Base-by-base conservation (phyloP, 257 asterid species). In the Ajuga chamaepitys region DNA sequence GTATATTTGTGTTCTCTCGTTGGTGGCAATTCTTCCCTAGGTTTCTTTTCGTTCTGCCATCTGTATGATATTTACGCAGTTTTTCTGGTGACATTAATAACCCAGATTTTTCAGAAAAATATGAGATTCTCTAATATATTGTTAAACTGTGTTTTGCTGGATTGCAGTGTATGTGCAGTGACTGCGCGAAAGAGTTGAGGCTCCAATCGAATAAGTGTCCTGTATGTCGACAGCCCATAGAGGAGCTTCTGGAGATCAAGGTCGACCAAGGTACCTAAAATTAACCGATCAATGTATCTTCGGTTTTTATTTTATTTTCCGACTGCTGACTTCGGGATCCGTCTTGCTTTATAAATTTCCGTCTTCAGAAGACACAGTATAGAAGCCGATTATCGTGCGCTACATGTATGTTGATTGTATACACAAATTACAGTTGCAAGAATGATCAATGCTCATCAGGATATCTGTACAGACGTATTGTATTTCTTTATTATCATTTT, bases 171-270 rank as follows among this genome's bases (percentile, higher is more conserved):
- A 69, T 87, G 90, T 90, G 97, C 77, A 70, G 95, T 11, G 95
- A 76, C 30, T 90, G 97, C 30, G 97, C 97, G 42, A 85, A 90
- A 66, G 88, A 79, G 70, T 62, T 90, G 82, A 90, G 90, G 83
- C 78, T 83, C 71, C 97, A 85, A 67, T 82, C 97, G 50, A 80
- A 90, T 10, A 89, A 85, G 71, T 87, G 95, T 64, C 95, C 97
- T 2, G 88, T 89, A 54, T 90, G 97, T 64, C 86, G 95, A 66
- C 95, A 87, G 70, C 92, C 97, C 44, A 87, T 90, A 16, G 81
- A 83, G 75, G 90, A 87, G 80, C 97, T 90, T 74, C 72, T 90
- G 28, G 97, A 89, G 86, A 87, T 89, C 73, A 89, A 87, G 79
- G 85, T 85, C 22, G 90, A 80, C 26, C 80, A 82, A 85, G 95